Evolutionary conservation across 2,329 filamentous ascomycete species (phyloP), one percentile per base, ranked within the genome.

Genomic region (Alternaria metachromatica): DNA sequence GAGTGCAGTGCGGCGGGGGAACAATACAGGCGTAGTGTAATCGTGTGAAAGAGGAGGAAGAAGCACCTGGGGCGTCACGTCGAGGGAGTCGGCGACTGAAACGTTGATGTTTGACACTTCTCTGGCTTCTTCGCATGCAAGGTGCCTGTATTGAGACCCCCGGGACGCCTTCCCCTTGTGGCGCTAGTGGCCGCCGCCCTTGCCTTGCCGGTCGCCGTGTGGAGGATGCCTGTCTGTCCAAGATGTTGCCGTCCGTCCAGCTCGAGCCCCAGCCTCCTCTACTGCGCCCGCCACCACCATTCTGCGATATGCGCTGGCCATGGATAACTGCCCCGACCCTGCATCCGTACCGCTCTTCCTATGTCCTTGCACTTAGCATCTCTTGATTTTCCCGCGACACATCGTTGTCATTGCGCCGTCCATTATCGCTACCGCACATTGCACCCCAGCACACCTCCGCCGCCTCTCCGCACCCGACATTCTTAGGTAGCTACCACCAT

Each of bases 401-500:
- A 50, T 12, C 55, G 28, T 23, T 60, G 58, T 62, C 62, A 48
- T 66, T 43, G 59, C 62, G 55, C 60, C 45, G 50, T 48, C 23
- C n/a, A 37, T 45, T 41, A 45, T 58, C 55, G 58, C 65, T 48
- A 48, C 55, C 55, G 58, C 65, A 48, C 60, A 63, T 62, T 28
- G 56, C 55, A 51, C 49, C 58, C 46, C 58, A 51, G 53, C 62
- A 54, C 62, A 44, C 56, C 63, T 62, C 51, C 60, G 65, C 58
- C 65, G 51, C 67, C 48, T 54, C 55, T 58, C 54, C 60, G 55
- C 64, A 50, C 46, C 26, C 48, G 28, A 48, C 25, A 45, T 60
- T 56, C 33, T 45, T 70, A 73, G 71, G 70, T 71, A 74, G 72
- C 70, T 69, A 65, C 63, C 64, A 58, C 66, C 61, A 60, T 65